Percentiles rank a stretch among this genome's conserved stretches.
Conservation (phyloP, 2,329 filamentous ascomycete genomes). For the Arthrobotrys iridis region DNA sequence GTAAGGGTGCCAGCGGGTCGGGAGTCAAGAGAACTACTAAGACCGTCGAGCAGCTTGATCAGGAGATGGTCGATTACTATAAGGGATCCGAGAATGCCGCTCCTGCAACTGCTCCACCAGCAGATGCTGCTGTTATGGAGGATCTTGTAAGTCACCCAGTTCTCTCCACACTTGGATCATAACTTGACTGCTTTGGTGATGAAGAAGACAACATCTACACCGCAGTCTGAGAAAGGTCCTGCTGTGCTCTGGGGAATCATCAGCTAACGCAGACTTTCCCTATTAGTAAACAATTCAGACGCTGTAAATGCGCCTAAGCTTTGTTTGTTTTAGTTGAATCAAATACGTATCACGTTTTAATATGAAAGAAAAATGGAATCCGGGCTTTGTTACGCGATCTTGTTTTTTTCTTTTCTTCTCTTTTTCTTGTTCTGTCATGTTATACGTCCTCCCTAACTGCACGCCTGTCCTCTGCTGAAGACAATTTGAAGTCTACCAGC, state of each 20-base stretch:
- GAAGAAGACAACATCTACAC: constrained; percentile 21
- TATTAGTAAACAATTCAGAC: constrained; percentile 13
- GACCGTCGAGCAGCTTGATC: constrained; percentile 93
- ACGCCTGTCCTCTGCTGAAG: background rate
- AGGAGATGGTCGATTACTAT: constrained; percentile 98
- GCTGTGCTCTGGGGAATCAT: constrained; percentile 46
- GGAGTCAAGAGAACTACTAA: constrained; percentile 73
- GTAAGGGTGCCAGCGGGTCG: constrained; percentile 69
- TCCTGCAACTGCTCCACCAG: constrained; percentile 64
- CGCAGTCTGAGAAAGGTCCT: constrained; percentile 32
- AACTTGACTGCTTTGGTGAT: constrained; percentile 44
- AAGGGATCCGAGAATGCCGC: constrained; percentile 66
- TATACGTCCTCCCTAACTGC: background rate
- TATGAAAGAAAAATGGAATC: constrained; percentile 19
- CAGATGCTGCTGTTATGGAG: constrained; percentile 68
- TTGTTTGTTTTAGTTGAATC: background rate
- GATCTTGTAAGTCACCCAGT: constrained; percentile 56
- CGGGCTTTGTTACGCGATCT: constrained; percentile 4
- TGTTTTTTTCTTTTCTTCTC: background rate
- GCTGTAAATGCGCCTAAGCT: background rate
- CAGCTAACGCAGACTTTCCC: constrained; percentile 9
- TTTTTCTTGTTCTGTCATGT: constrained; percentile 5
- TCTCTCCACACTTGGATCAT: constrained; percentile 26
- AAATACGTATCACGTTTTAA: constrained; percentile 42
- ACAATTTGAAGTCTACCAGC: background rate